These are phyloP conservation scores for Hypoxylon sp. DNA, from an alignment of 2,329 filamentous ascomycete species.

Conservation along the genomic window DNA sequence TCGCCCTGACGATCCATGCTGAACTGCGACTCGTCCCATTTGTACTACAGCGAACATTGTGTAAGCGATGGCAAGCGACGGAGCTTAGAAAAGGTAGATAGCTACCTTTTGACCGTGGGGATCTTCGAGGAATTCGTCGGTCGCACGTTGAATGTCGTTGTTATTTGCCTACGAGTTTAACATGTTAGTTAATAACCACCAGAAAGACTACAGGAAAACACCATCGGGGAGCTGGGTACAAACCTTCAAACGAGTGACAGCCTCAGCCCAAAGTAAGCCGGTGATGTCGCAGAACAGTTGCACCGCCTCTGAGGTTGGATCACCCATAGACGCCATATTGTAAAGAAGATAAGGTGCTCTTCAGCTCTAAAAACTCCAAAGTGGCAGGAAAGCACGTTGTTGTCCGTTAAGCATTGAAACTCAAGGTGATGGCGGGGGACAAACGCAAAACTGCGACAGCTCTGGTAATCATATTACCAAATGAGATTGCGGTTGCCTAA, in stretches of 20 bases:
- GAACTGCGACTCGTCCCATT: constrained; percentile 69
- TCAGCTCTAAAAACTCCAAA: not conserved
- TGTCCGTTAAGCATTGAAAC: constrained; percentile 25
- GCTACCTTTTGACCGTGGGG: constrained; percentile 55
- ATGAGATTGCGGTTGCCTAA: not conserved
- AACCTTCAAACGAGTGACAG: constrained; percentile 47
- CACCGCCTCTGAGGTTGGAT: constrained; percentile 41
- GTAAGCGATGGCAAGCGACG: not conserved
- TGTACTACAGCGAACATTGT: constrained; percentile 54
- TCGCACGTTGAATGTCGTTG: constrained; percentile 61
- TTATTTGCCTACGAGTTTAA: constrained; percentile 55
- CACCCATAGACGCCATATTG: constrained; percentile 43
- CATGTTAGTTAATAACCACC: not conserved
- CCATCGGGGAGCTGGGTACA: not conserved
- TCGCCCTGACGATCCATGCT: constrained; percentile 64
- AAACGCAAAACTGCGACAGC: not conserved
- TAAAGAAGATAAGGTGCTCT: constrained; percentile 3
- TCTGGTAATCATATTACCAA: not conserved
- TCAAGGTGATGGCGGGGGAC: not conserved
- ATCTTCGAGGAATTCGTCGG: constrained; percentile 66
- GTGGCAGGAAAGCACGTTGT: not conserved
- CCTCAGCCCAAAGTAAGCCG: constrained; percentile 40
- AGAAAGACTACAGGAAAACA: not conserved
- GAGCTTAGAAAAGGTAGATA: not conserved
- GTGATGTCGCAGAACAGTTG: constrained; percentile 40